Evolutionary conservation across 164 flowering plant genomes (phyloP).

Genomic region (Dillenia suffruticosa): DNA sequence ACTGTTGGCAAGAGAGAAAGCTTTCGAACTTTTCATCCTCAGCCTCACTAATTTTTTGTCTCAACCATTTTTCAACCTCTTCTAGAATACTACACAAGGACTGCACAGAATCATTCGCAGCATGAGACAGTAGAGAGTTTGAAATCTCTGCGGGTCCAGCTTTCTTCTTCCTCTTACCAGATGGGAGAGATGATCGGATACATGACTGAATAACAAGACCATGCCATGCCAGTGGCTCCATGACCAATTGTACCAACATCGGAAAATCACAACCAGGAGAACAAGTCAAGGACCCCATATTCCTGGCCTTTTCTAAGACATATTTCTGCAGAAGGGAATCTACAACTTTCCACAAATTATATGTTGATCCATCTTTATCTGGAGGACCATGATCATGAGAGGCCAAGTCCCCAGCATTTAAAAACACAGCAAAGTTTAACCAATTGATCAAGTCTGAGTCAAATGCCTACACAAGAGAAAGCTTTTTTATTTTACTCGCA

Average conservation of each 20-base stretch:
- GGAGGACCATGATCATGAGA: constrained; percentile 29
- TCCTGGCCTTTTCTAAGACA: constrained; percentile 31
- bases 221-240: constrained; percentile 92
- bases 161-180: constrained; percentile 82
- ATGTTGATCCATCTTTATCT: constrained; percentile 16
- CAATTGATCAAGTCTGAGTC: constrained; percentile 50
- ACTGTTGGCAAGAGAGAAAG: constrained; percentile 31
- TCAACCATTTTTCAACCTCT: constrained; percentile 47
- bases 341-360: constrained; percentile 42
- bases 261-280: constrained; percentile 40
- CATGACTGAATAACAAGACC: constrained; percentile 67
- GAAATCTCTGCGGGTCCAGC: constrained; percentile 40
- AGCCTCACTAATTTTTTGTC: constrained; percentile 32
- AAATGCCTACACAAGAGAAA: constrained; percentile 41
- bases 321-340: constrained; percentile 45
- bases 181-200: constrained; percentile 51
- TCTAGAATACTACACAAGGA: constrained; percentile 36
- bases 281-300: constrained; percentile 25
- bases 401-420: constrained; percentile 67
- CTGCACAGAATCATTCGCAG: constrained; percentile 38
- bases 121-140: constrained; percentile 27
- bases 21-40: constrained; percentile 43
- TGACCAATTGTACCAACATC: constrained; percentile 51
- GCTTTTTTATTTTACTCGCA: neutral
- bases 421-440: constrained; percentile 79